A percentile compares a stretch with the other conserved stretches of the same genome.
phyloP scores from a whole-genome alignment of 2,329 filamentous ascomycete species.

The Penicillium sp. region DNA sequence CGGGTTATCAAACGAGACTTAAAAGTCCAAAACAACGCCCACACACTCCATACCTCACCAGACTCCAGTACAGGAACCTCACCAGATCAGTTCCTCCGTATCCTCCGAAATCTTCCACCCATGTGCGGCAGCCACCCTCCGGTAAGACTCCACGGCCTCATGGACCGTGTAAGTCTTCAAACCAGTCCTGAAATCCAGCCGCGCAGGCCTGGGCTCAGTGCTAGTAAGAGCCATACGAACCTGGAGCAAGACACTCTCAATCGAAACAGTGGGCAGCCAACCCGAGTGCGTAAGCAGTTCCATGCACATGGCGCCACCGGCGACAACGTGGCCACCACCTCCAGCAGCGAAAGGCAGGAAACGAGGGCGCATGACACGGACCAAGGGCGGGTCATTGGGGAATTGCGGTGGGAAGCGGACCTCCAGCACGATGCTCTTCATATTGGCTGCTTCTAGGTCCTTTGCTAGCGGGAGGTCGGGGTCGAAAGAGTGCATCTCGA shows the following conservation, averaged over 20 bases:
- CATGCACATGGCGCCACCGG: conserved; percentile 80
- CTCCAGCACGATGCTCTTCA: conserved; percentile 72
- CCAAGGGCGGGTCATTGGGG: conserved; percentile 76
- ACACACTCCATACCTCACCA: too few relatives aligned
- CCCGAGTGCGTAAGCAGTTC: conserved; percentile 78
- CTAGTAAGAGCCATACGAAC: conserved; percentile 72
- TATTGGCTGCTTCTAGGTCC: conserved; percentile 63
- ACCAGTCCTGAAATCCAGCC: conserved; percentile 57
- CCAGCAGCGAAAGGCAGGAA: conserved; percentile 68
- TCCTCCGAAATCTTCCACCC: conserved; percentile 69
- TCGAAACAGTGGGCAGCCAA: conserved; percentile 68
- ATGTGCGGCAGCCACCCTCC: conserved; percentile 63
- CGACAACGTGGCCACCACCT: conserved; percentile 81
- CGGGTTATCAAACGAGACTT: too few relatives aligned
- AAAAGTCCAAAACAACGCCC: too few relatives aligned
- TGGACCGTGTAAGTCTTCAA: too few relatives aligned
- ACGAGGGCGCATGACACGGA: conserved; percentile 75
- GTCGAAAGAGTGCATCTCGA: conserved; percentile 83
- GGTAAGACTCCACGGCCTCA: conserved; percentile 72
- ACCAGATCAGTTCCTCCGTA: conserved; percentile 48
- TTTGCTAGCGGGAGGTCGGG: conserved; percentile 61
- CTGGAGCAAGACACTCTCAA: conserved; percentile 77
- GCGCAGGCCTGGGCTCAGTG: conserved; percentile 65
- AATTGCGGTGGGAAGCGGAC: conserved; percentile 74
- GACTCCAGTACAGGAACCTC: not conserved